Base-by-base conservation (phyloP, 73 alveolate genomes). In the Tetrahymena elliotti region DNA sequence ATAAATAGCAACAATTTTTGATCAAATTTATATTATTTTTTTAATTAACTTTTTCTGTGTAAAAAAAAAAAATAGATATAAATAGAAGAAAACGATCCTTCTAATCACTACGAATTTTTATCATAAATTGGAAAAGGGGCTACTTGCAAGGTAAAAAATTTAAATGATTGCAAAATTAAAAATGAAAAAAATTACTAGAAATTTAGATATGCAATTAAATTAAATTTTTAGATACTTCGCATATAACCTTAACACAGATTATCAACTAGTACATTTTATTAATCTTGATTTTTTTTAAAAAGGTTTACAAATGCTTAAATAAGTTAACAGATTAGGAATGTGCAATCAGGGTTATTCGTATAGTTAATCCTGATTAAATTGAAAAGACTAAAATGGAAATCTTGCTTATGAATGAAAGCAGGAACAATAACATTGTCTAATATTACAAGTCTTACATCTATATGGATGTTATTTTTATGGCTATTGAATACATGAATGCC, bases 261-360 rank as follows among this genome's bases (percentile, higher is more conserved):
- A 47, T 18, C 6, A 68, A n/a, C 88, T 68, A 24, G 88, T 24
- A 68, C 88, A 47, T 47, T 47, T 31, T 68, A 24, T 27, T 68
- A 68, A 68, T 68, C 10, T 53, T 53, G 12, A 6, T 13, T 18
- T 68, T 18, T 47, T 47, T 47, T 47, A 47, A 68, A 68, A 27
- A 93, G 93, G 95, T 93, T 34, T 93, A 93, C 35, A 94, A 88
- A 54, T 94, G 95, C 24, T 18, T 10, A 39, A 93, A 94, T 41
- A 94, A 94, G 34, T 34, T 9, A 40, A 84, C 95, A 18, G 83
- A 52, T 33, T 94, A 84, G 4, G 96, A 94, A 88, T 94, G 93
- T 18, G 96, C 96, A 35, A 94, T 94, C 33, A 94, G 96, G 54
- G 96, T 94, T 10, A n/a, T 68, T 31, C 88, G 88, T 13, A 94